Conservation (phyloP, 2,329 filamentous ascomycete genomes). For the Penicillium oxalicum region DNA sequence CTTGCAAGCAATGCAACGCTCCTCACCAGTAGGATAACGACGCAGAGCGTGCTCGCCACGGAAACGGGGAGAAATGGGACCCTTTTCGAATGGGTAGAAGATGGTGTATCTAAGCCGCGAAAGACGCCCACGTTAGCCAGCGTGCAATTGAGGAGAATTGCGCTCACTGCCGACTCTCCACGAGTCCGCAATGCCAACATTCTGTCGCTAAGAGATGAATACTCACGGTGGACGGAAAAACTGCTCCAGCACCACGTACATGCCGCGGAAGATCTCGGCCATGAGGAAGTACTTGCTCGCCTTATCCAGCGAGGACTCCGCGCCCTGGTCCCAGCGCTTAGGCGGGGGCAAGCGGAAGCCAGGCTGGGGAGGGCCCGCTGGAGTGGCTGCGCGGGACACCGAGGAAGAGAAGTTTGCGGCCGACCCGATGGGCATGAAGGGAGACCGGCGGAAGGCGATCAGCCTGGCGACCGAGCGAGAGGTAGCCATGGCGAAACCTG, state of each 20-base stretch:
- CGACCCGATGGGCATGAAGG: constrained; percentile 38
- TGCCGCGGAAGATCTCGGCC: constrained; percentile 91
- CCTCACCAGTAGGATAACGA: constrained; percentile 93
- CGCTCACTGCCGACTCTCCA: not conserved
- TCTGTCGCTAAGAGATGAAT: constrained; percentile 1
- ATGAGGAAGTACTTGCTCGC: constrained; percentile 91
- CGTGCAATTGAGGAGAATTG: constrained; percentile 5
- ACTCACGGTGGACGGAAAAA: constrained; percentile 97
- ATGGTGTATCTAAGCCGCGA: constrained; percentile 75
- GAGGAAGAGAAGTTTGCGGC: constrained; percentile 58
- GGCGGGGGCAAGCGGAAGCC: constrained; percentile 72
- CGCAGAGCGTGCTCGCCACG: constrained; percentile 95
- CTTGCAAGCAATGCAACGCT: constrained; percentile 99
- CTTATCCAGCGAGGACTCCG: constrained; percentile 72
- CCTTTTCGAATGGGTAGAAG: constrained; percentile 98
- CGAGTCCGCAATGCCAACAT: not conserved
- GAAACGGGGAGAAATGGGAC: constrained; percentile 95
- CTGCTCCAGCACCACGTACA: constrained; percentile 97
- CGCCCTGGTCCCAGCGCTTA: constrained; percentile 72
- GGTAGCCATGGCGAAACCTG: constrained; percentile 37
- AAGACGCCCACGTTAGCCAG: constrained; percentile 1
- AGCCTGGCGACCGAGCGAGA: constrained; percentile 41
- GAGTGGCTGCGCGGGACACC: constrained; percentile 58
- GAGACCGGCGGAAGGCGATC: constrained; percentile 37
- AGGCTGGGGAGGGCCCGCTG: constrained; percentile 69